Conservation (phyloP, 2,329 filamentous ascomycete genomes). For the Dothidotthia symphoricarpi region DNA sequence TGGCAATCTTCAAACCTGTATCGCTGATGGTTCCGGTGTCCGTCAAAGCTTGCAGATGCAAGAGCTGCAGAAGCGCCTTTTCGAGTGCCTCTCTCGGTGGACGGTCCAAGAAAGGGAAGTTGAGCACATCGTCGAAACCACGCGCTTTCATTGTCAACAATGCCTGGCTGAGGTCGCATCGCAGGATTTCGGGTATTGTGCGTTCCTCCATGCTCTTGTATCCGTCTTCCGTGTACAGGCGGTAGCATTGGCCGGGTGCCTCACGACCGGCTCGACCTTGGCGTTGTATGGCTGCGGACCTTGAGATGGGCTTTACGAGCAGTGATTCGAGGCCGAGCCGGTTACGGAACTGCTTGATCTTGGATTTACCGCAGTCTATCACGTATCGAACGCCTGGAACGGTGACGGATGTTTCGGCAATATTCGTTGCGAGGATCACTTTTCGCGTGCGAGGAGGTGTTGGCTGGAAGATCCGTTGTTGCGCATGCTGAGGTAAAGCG, state of each 20-base stretch:
- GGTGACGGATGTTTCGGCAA: conserved; percentile 97
- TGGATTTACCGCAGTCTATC: conserved; percentile 89
- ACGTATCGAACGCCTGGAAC: conserved; percentile 91
- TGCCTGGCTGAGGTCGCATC: conserved; percentile 83
- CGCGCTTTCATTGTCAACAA: conserved; percentile 91
- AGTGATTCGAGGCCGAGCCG: conserved; percentile 86
- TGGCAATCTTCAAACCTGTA: conserved; percentile 72
- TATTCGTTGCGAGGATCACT: conserved; percentile 90
- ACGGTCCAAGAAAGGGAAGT: conserved; percentile 81
- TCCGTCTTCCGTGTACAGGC: conserved; percentile 79
- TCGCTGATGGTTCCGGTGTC: conserved; percentile 71
- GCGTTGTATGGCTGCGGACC: conserved; percentile 88
- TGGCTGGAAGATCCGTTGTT: conserved; percentile 81
- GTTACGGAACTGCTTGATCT: conserved; percentile 86
- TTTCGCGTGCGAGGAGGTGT: conserved; percentile 76
- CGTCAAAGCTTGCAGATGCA: conserved; percentile 72
- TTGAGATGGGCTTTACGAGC: conserved; percentile 84
- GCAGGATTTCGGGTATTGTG: conserved; percentile 83
- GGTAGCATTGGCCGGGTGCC: conserved; percentile 82
- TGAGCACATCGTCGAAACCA: conserved; percentile 75
- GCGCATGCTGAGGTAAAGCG: conserved; percentile 79
- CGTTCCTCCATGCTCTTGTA: conserved; percentile 69
- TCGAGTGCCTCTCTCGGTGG: conserved; percentile 76
- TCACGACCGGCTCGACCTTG: conserved; percentile 92
- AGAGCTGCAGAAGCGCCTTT: conserved; percentile 76